phyloP scores from a whole-genome alignment of 352 stramenopile genomes.

The Phytophthora tentaculata region DNA sequence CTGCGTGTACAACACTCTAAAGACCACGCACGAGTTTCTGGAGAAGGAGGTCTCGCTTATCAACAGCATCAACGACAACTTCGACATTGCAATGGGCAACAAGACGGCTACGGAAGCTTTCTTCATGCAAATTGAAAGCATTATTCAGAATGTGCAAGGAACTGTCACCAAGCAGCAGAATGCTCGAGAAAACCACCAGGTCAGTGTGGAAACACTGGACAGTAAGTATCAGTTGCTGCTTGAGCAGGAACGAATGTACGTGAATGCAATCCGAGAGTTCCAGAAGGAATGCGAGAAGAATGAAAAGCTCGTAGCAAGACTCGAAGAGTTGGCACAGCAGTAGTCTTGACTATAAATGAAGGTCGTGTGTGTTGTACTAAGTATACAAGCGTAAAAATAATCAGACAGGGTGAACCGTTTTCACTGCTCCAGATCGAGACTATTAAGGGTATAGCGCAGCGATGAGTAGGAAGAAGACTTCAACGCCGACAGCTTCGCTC shows the following conservation, averaged over 20 bases:
- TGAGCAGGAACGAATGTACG: slow-evolving; percentile 81
- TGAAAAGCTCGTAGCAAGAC: slow-evolving; percentile 52
- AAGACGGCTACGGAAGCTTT: slow-evolving; percentile 73
- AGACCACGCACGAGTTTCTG: slow-evolving; percentile 81
- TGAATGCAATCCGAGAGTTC: slow-evolving; percentile 87
- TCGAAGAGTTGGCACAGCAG: slow-evolving; percentile 20
- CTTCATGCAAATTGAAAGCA: slow-evolving; percentile 76
- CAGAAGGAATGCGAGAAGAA: slow-evolving; percentile 91
- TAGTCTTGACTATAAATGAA: slow-evolving; percentile 12
- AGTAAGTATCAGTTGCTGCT: slow-evolving; percentile 83
- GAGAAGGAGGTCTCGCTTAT: slow-evolving; percentile 90
- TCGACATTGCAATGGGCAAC: slow-evolving; percentile 77
- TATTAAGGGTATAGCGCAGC: too few species aligned
- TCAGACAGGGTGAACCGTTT: too few species aligned
- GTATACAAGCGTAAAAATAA: slow-evolving; percentile 38
- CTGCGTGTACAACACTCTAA: slow-evolving; percentile 87
- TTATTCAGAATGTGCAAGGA: slow-evolving; percentile 66
- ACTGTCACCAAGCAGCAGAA: slow-evolving; percentile 63
- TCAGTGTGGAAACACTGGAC: slow-evolving; percentile 64
- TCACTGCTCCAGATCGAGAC: too few species aligned
- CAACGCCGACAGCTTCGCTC: slow-evolving; percentile 39
- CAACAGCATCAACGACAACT: slow-evolving; percentile 86
- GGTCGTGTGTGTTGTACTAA: neutral
- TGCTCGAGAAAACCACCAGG: slow-evolving; percentile 48
- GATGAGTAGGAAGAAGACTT: slow-evolving; percentile 42